Percentiles rank a stretch among this genome's conserved stretches.
phyloP scores from a whole-genome alignment of 2,329 filamentous ascomycete species.

The Piedraia hortae region DNA sequence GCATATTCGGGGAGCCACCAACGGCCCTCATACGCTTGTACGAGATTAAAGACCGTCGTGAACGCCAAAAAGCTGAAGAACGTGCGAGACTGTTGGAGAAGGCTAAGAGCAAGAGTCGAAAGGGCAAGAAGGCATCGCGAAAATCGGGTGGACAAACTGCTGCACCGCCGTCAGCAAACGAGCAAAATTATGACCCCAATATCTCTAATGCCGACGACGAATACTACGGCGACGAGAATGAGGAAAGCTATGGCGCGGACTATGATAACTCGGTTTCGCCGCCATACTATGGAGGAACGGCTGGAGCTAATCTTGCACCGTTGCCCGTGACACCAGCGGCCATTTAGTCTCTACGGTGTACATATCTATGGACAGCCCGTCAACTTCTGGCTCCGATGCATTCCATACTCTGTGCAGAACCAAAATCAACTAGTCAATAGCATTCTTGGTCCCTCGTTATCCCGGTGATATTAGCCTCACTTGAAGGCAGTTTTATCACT shows the following conservation, averaged over 20 bases:
- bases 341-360: too few species aligned
- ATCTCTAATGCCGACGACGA: constrained; percentile 7
- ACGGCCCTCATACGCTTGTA: constrained; percentile 68
- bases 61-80: constrained; percentile 63
- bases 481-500: too few species aligned
- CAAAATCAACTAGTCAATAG: too few species aligned
- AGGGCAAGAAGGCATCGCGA: constrained; percentile 62
- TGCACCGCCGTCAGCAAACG: constrained; percentile 2
- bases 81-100: constrained; percentile 66
- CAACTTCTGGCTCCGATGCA: too few species aligned
- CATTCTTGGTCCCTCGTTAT: too few species aligned
- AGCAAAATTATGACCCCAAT: constrained; percentile 8
- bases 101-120: constrained; percentile 76
- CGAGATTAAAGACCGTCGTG: constrained; percentile 74
- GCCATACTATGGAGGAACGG: too few species aligned
- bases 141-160: constrained; percentile 11
- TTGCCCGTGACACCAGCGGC: too few species aligned
- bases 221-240: constrained; percentile 10
- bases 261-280: constrained; percentile 2
- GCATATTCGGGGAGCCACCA: constrained; percentile 73
- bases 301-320: too few species aligned
- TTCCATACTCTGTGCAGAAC: too few species aligned
- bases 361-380: too few species aligned
- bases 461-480: too few species aligned
- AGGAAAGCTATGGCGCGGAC: constrained; percentile 6